Percentiles rank a stretch among this genome's conserved stretches.
These are phyloP conservation scores for Didymosphaeria variabile DNA, from an alignment of 2,329 filamentous ascomycete genomes.

Conservation along the genomic window DNA sequence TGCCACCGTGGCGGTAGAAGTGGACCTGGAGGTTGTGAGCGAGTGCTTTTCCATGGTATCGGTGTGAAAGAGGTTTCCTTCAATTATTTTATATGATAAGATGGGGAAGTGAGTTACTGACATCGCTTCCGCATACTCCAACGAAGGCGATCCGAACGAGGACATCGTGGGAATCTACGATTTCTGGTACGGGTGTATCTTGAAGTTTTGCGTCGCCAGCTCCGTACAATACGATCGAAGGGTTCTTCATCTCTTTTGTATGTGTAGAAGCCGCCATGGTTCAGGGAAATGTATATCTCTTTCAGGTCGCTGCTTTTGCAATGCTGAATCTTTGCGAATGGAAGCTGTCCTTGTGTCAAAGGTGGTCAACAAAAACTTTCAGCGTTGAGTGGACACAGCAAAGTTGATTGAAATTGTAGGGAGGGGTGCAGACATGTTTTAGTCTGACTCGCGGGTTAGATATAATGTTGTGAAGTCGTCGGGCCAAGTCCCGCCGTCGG, in stretches of 20 bases:
- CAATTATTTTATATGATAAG: background rate
- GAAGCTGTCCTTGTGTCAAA: too few species aligned
- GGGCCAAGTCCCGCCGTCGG: conserved; percentile 19
- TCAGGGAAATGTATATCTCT: background rate
- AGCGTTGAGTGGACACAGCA: too few species aligned
- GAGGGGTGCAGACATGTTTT: background rate
- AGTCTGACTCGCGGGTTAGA: background rate
- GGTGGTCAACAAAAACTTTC: too few species aligned
- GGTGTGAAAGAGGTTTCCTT: background rate
- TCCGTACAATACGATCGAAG: conserved; percentile 54
- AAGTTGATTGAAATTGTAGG: background rate
- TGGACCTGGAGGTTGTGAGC: conserved; percentile 65
- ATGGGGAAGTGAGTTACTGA: conserved; percentile 14
- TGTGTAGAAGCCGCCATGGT: background rate
- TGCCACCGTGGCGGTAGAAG: conserved; percentile 94
- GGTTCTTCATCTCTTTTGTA: conserved; percentile 45
- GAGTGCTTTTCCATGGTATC: background rate
- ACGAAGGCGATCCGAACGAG: conserved; percentile 56
- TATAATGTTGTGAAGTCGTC: background rate
- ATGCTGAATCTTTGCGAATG: too few species aligned
- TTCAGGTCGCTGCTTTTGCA: background rate
- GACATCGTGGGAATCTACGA: conserved; percentile 51
- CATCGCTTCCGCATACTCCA: conserved; percentile 55
- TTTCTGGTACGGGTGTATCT: conserved; percentile 49
- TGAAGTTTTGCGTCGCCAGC: conserved; percentile 50